Base-by-base conservation (phyloP, 345 rosid species). In the Populus tremula region DNA sequence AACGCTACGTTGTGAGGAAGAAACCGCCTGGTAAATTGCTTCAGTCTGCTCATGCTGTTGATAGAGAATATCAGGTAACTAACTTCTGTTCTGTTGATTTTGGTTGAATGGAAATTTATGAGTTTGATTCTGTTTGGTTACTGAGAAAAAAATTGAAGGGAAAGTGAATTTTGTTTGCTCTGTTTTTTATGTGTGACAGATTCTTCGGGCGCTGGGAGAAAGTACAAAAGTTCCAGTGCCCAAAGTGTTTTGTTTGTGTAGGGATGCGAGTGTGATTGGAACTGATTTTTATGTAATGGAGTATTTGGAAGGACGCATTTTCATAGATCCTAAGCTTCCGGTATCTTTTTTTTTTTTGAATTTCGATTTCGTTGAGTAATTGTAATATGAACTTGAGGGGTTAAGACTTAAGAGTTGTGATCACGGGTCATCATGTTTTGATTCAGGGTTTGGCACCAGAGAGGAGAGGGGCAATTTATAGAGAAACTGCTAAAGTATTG, bases 211-310 rank as follows among this genome's bases (percentile, higher is more conserved):
- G 49, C 79, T 96, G 45, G 97, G 97, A 74, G 94, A 89, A 33
- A 82, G 86, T 71, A 93, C 94, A 7, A 72, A 81, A n/a, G 97
- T 93, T 73, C 97, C 96, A 8, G 98, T 93, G 76, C 98, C 98
- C 18, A 93, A 85, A 87, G 96, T 85, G 38, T 91, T 87, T 78
- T 93, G 94, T 83, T 85, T 92, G 69, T 96, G 99, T 80, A 82
- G 78, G 31, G 96, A 93, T 82, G 82, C 90, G 0, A 73, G 76
- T 70, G 88, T 96, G 6, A 89, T 96, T 73, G 99, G 97, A 69
- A 92, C 99, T 71, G 85, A 89, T 18, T 96, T 96, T 85, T 96
- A 96, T 87, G 91, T 96, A 77, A 96, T 96, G 99, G 99, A 96
- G 85, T 91, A 82, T 73, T 84, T 96, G 88, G 96, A 96, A 87